phyloP scores from a whole-genome alignment of 2,329 filamentous ascomycete genomes.

The Pseudopyricularia javanii region DNA sequence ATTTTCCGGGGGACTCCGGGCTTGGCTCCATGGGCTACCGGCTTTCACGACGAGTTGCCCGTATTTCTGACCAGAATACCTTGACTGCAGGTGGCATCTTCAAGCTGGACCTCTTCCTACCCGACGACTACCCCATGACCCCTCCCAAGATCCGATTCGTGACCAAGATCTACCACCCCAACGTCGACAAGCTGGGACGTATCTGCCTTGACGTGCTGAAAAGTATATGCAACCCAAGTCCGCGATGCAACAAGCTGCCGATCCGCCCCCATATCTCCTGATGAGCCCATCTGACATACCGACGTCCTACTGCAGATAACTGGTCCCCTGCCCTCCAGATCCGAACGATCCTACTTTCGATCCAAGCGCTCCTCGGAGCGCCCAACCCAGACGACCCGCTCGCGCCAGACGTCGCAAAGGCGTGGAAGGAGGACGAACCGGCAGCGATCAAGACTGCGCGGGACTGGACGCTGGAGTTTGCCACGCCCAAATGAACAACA shows the following conservation, averaged over 20 bases:
- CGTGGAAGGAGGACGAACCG: slow-evolving; percentile 93
- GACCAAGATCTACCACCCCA: slow-evolving; percentile 98
- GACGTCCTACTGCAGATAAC: slow-evolving; percentile 52
- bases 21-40: too few relatives aligned
- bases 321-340: slow-evolving; percentile 98
- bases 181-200: slow-evolving; percentile 92
- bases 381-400: slow-evolving; percentile 98
- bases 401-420: slow-evolving; percentile 92
- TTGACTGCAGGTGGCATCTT: slow-evolving; percentile 58
- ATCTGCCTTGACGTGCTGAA: slow-evolving; percentile 97
- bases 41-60: not conserved
- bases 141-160: slow-evolving; percentile 97
- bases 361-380: slow-evolving; percentile 89
- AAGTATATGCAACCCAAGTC: slow-evolving; percentile 39
- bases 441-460: slow-evolving; percentile 84
- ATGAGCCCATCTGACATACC: not conserved
- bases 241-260: not conserved
- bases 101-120: slow-evolving; percentile 92
- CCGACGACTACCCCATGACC: slow-evolving; percentile 98
- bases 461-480: slow-evolving; percentile 84
- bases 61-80: not conserved
- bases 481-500: slow-evolving; percentile 32
- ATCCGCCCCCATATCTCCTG: not conserved
- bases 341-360: slow-evolving; percentile 94
- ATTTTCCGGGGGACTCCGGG: too few relatives aligned